phyloP scores from a whole-genome alignment of 1,139 yeast genomes.

The Geotrichum bryndzae region DNA sequence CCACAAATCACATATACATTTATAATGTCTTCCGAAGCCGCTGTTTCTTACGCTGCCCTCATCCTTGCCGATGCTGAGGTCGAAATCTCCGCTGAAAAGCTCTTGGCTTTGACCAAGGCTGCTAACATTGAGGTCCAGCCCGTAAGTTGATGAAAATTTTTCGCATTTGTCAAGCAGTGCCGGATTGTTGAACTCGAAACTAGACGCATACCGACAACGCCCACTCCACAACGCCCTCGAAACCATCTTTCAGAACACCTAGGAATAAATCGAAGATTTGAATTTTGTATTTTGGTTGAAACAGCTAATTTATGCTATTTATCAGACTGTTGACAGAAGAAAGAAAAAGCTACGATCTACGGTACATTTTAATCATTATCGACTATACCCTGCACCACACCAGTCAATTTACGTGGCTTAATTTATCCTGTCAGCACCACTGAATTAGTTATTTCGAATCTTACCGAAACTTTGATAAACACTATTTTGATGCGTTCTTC shows the following conservation, averaged over 20 bases:
- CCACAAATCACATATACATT: constrained; percentile 10
- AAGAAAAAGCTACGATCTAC: neutral
- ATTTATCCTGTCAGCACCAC: neutral
- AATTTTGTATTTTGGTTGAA: neutral
- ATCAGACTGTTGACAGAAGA: neutral
- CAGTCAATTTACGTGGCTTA: neutral
- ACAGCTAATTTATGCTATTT: too few species aligned
- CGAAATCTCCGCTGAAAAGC: constrained; percentile 86
- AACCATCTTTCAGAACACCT: neutral
- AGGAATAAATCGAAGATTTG: neutral
- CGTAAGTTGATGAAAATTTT: constrained; percentile 35
- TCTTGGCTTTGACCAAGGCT: constrained; percentile 73
- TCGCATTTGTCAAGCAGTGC: neutral
- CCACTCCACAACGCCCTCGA: neutral
- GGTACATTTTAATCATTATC: neutral
- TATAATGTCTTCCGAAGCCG: constrained; percentile 35
- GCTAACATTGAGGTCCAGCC: constrained; percentile 82
- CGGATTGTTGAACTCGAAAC: neutral
- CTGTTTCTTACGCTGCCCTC: constrained; percentile 66
- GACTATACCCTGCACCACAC: neutral
- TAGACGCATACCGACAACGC: neutral
- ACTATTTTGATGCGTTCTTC: neutral
- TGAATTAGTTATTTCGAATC: neutral
- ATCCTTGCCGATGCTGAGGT: constrained; percentile 94
- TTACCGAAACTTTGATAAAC: too few species aligned